phyloP scores from a whole-genome alignment of 1,284 basidiomycete species.

The Singerocomus inundabilis region DNA sequence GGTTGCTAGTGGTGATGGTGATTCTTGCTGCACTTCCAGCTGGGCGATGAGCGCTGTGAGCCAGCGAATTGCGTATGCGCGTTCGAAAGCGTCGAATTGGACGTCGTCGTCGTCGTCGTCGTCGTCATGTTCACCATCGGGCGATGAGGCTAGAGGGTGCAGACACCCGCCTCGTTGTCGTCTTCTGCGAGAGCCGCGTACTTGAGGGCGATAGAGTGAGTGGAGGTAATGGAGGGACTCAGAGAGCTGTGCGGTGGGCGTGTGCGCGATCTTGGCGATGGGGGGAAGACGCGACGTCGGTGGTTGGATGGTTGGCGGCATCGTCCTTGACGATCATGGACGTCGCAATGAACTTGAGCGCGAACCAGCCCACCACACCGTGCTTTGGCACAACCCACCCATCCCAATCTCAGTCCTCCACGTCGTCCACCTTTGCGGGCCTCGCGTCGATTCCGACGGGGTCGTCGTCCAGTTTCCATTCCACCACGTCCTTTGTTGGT shows the following conservation, averaged over 20 bases:
- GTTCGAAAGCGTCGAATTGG: slow-evolving; percentile 62
- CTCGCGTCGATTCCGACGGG: slow-evolving; percentile 11
- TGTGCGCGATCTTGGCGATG: slow-evolving; percentile 23
- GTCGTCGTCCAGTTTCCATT: slow-evolving; percentile 15
- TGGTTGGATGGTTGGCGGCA: slow-evolving; percentile 6
- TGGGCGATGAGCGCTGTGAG: slow-evolving; percentile 56
- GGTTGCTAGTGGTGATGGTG: neutral
- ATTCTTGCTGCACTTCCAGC: slow-evolving; percentile 17
- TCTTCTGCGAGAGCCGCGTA: slow-evolving; percentile 32
- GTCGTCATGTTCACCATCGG: neutral
- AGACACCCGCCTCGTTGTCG: neutral
- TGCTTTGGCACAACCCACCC: slow-evolving; percentile 10
- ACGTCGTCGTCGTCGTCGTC: slow-evolving; percentile 14
- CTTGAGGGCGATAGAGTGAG: slow-evolving; percentile 36
- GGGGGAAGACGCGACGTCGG: slow-evolving; percentile 29
- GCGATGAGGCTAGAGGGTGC: neutral
- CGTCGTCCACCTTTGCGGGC: slow-evolving; percentile 16
- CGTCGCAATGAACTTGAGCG: slow-evolving; percentile 11
- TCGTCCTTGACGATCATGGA: neutral
- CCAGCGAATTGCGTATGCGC: slow-evolving; percentile 68
- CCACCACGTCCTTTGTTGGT: slow-evolving; percentile 14
- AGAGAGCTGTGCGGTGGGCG: slow-evolving; percentile 16
- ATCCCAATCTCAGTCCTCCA: slow-evolving; percentile 22
- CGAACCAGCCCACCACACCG: slow-evolving; percentile 9
- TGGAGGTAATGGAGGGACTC: slow-evolving; percentile 28